Evolutionary conservation across 1,284 basidiomycete species (phyloP), one percentile per base, ranked within the genome.

Genomic region (Malassezia furfur): DNA sequence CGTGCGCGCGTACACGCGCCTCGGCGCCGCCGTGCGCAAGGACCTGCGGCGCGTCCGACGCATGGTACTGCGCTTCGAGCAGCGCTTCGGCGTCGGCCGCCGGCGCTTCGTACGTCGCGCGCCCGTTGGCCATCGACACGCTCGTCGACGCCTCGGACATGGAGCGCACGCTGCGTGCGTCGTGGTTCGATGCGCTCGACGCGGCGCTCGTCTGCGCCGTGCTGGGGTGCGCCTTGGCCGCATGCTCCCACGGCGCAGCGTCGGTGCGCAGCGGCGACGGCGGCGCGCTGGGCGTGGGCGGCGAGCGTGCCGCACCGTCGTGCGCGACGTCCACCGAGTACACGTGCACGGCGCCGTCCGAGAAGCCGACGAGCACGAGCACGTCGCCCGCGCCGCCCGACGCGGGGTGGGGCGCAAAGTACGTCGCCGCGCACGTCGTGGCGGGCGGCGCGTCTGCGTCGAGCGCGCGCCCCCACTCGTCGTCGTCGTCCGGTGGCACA

Each of bases 11-110:
- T 14, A n/a, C 3, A 3, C 12, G 43, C 25, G 11, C 7, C 11
- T 28, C 43, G 9, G 22, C 5, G 14, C 17, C 22, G 11, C 8
- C 14, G 22, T 45, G 43, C 15, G 25, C 28, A 31, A 45, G 21
- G 21, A 32, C 25, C 8, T 11, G 19, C 10, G 53, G 47, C 28
- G 40, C 30, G 22, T 44, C 47, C 34, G 53, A 31, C 3, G 47
- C 40, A 19, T 45, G 28, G 41, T 45, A 50, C 36, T 57, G 54
- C 14, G 36, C 28, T 44, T 52, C 54, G 31, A 57, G 44, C 17
- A 51, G 48, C 30, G 43, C 14, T 22, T 57, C 53, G 7, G 53
- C 53, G n/a, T 25, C 53, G 12, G 53, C 48, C 12, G 12, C 15
- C 14, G 40, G 40, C 40, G 40, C 40, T 2, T 43, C 40, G 40